phyloP scores from a whole-genome alignment of 306 rosid species.

The Oxytropis ochrocephala region DNA sequence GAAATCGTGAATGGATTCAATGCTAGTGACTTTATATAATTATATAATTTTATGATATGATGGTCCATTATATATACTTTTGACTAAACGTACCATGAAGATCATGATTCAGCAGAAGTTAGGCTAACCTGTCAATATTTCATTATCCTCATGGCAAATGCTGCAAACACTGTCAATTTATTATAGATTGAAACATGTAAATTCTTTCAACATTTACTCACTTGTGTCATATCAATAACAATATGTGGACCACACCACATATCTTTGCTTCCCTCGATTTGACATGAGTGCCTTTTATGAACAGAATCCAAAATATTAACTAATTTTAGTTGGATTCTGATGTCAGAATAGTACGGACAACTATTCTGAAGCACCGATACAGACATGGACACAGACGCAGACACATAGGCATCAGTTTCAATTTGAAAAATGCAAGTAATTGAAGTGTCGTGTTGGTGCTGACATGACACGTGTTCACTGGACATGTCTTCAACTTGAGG shows the following conservation, averaged over 20 bases:
- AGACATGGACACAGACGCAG: too few relatives aligned
- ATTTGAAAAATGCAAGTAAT: too few relatives aligned
- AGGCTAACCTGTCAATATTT: not conserved
- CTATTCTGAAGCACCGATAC: too few relatives aligned
- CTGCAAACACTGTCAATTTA: not conserved
- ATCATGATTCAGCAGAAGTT: not conserved
- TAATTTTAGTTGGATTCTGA: not conserved
- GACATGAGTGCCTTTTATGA: not conserved
- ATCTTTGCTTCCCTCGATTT: not conserved
- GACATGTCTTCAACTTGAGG: too few relatives aligned
- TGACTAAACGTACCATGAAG: too few relatives aligned
- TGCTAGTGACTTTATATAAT: too few relatives aligned
- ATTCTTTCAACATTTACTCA: not conserved
- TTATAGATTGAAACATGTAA: not conserved
- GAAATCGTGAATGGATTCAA: too few relatives aligned
- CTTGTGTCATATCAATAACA: not conserved
- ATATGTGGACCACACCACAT: constrained; percentile 1
- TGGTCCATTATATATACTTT: too few relatives aligned
- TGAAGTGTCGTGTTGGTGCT: too few relatives aligned
- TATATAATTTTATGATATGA: too few relatives aligned
- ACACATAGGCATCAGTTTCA: too few relatives aligned
- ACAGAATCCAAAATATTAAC: not conserved
- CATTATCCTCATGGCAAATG: not conserved
- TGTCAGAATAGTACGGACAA: constrained; percentile 1
- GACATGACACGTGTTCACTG: too few relatives aligned